A percentile compares a stretch with the other conserved stretches of the same genome.
Evolutionary conservation across 2,329 filamentous ascomycete genomes (phyloP).

Genomic region (Aspergillus fischeri): DNA sequence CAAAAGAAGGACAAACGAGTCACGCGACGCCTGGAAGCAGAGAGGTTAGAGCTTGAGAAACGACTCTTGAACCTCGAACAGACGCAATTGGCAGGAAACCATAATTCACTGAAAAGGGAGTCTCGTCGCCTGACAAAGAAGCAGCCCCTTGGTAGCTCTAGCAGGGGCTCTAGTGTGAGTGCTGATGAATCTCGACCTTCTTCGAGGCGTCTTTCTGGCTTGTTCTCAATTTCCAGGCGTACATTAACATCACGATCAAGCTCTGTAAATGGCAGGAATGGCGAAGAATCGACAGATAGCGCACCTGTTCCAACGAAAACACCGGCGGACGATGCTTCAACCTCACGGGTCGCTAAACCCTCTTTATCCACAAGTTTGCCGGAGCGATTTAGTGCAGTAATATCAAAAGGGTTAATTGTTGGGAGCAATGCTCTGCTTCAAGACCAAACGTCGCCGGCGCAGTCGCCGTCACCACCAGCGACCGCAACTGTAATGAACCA

Average conservation of each 20-base stretch:
- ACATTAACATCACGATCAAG: constrained; percentile 26
- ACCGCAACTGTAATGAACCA: constrained; percentile 17
- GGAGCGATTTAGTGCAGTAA: constrained; percentile 26
- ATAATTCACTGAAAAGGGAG: constrained; percentile 14
- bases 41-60: constrained; percentile 27
- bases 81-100: constrained; percentile 13
- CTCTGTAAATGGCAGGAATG: constrained; percentile 20
- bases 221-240: constrained; percentile 26
- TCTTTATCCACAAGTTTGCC: constrained; percentile 23
- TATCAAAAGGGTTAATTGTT: constrained; percentile 27
- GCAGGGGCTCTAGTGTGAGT: constrained; percentile 28
- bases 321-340: constrained; percentile 3
- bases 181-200: constrained; percentile 24
- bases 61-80: constrained; percentile 23
- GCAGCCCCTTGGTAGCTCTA: constrained; percentile 27
- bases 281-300: background rate
- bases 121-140: constrained; percentile 34
- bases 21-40: constrained; percentile 29
- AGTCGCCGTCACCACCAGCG: constrained; percentile 13
- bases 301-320: background rate
- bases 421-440: constrained; percentile 18
- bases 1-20: constrained; percentile 27
- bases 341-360: constrained; percentile 9
- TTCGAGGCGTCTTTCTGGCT: constrained; percentile 19
- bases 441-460: constrained; percentile 6